Evolutionary conservation across 768 basidiomycete genomes (phyloP), one percentile per base, ranked within the genome.

Genomic region (Suillus occidentalis): DNA sequence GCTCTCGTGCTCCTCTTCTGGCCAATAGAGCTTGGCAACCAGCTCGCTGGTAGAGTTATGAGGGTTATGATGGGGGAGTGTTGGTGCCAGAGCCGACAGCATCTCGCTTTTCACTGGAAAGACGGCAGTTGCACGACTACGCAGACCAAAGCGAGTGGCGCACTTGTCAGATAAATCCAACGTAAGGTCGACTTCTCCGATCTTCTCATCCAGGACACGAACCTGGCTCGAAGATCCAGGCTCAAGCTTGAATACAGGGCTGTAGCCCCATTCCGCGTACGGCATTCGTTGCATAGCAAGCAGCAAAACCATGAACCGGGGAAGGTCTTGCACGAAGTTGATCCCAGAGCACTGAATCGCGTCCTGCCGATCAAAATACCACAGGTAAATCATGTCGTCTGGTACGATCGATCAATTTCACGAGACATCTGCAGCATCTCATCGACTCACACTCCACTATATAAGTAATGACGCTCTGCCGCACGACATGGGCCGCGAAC

Each of bases 281-380:
- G 34, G 1, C 50, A 70, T 62, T 12, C 64, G 62, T 14, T 70
- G 64, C 43, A 67, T 57, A 5, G 62, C 62, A 12, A 69, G 60
- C 1, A 69, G 62, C 9, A 67, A 52, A 16, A 63, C 50, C 5
- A 69, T 57, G 4, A 69, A 69, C 2, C 58, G 65, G 0, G 67
- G 65, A n/a, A 68, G 64, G 18, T 67, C 69, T 18, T 67, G 40
- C 12, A 70, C 56, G 43, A 65, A 63, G n/a, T 70, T 69, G 18
- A 69, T 39, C 0, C 31, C 58, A n/a, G 66, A 62, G 40, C 64
- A 67, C 25, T 65, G 64, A 22, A 68, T 68, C 0, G 47, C 16
- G 12, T 16, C 28, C n/a, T 62, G 47, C 6, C 49, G 50, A 52
- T 65, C 64, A 36, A 63, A 65, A 16, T 22, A 47, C 62, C 61